Evolutionary conservation across 1,139 yeast genomes (phyloP).

Genomic region (Kurtzmaniella natalensis): DNA sequence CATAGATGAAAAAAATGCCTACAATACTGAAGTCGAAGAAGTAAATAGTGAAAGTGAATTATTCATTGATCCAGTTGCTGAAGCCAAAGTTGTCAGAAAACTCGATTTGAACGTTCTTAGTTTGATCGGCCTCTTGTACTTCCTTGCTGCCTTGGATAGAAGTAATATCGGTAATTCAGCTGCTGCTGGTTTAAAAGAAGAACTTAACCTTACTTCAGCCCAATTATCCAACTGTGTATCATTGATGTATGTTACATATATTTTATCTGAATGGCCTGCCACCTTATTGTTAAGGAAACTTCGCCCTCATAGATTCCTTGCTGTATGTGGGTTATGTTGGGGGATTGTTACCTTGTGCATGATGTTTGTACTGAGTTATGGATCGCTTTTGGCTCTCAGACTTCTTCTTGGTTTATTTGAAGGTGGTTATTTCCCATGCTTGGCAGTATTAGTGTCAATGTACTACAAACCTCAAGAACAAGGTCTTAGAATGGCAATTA

Average conservation of each 20-base stretch:
- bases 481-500: conserved; percentile 38
- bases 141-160: conserved; percentile 21
- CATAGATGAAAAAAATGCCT: no score
- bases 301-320: conserved; percentile 15
- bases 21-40: no score
- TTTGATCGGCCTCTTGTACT: conserved; percentile 16
- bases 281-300: conserved; percentile 14
- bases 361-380: conserved; percentile 14
- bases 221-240: conserved; percentile 19
- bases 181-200: conserved; percentile 18
- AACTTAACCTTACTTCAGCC: conserved; percentile 12
- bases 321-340: conserved; percentile 16
- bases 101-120: conserved; percentile 16
- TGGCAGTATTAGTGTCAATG: conserved; percentile 34
- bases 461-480: conserved; percentile 37
- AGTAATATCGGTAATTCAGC: conserved; percentile 24
- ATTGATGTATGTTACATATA: conserved; percentile 18
- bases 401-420: conserved; percentile 20
- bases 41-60: no score
- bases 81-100: conserved; percentile 10
- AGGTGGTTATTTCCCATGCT: conserved; percentile 28
- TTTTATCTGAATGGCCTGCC: conserved; percentile 15
- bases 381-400: conserved; percentile 14
- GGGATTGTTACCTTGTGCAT: conserved; percentile 16
- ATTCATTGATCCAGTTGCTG: conserved; percentile 4